Evolutionary conservation across 2,329 filamentous ascomycete species (phyloP).

Genomic region (Penicillium sp.): DNA sequence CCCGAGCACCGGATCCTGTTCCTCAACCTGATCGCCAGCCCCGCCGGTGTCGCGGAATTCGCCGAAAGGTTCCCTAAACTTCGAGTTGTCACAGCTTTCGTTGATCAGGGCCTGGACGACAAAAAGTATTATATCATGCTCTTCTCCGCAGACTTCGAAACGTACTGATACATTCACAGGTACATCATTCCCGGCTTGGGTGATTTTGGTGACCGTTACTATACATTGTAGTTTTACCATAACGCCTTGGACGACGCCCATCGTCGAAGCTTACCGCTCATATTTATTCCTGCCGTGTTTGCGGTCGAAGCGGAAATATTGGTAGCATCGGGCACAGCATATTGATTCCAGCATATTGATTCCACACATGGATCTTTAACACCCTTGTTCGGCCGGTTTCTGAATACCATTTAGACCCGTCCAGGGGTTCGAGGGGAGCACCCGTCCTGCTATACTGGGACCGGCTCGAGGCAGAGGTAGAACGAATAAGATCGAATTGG

Average conservation of each 20-base stretch:
- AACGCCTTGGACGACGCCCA: background rate
- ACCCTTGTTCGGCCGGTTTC: background rate
- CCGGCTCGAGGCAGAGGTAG: background rate
- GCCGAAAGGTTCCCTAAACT: constrained; percentile 83
- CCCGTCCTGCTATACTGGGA: background rate
- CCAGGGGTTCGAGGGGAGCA: background rate
- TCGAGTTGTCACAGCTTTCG: constrained; percentile 89
- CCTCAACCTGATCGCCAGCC: constrained; percentile 95
- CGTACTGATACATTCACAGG: constrained; percentile 47
- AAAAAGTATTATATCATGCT: constrained; percentile 71
- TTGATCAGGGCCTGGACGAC: constrained; percentile 92
- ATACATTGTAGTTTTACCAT: constrained; percentile 64
- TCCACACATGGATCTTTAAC: no score
- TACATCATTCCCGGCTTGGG: constrained; percentile 93
- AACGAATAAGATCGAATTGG: constrained; percentile 1
- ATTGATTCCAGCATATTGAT: background rate
- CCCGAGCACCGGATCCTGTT: constrained; percentile 94
- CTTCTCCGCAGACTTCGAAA: background rate
- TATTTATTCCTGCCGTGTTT: background rate
- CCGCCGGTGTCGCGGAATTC: constrained; percentile 84
- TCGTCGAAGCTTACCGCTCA: background rate
- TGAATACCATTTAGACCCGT: background rate
- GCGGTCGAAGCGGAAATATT: background rate
- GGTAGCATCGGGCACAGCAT: background rate
- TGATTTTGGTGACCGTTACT: constrained; percentile 94